Percentiles rank a stretch among this genome's conserved stretches.
Conservation (phyloP, 2,329 filamentous ascomycete genomes). For the Arthrobotrys sinensis region DNA sequence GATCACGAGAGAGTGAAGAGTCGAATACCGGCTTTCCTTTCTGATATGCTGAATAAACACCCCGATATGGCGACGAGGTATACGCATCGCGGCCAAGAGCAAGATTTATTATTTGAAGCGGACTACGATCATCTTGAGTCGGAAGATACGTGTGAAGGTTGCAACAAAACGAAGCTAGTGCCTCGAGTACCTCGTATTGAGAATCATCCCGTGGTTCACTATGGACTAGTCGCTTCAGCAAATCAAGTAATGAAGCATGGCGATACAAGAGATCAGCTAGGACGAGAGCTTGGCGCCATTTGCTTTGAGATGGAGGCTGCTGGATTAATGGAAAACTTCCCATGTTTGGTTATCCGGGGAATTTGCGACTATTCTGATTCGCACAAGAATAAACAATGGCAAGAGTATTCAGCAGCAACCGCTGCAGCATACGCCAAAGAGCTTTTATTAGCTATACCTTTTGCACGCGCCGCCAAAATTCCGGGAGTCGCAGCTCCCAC, state of each 20-base stretch:
- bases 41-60: neutral
- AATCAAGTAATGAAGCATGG: conserved; percentile 32
- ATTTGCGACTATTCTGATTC: conserved; percentile 63
- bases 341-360: conserved; percentile 43
- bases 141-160: conserved; percentile 8
- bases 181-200: neutral
- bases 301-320: conserved; percentile 62
- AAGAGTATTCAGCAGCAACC: conserved; percentile 58
- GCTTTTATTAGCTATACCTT: neutral
- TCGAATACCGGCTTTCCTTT: conserved; percentile 3
- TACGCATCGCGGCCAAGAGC: neutral
- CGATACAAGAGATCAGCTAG: conserved; percentile 1
- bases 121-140: neutral
- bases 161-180: neutral
- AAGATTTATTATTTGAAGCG: conserved; percentile 13
- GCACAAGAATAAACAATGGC: conserved; percentile 63
- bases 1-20: neutral
- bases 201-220: neutral
- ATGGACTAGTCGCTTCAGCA: conserved; percentile 17
- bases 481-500: neutral
- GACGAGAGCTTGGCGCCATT: conserved; percentile 3
- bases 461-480: neutral
- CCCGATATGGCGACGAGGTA: neutral
- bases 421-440: conserved; percentile 33
- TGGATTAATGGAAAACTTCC: conserved; percentile 33